Percentiles rank a stretch among this genome's conserved stretches.
These are phyloP conservation scores for Ramalina intermedia DNA, from an alignment of 495 filamentous ascomycete genomes.

Conservation along the genomic window DNA sequence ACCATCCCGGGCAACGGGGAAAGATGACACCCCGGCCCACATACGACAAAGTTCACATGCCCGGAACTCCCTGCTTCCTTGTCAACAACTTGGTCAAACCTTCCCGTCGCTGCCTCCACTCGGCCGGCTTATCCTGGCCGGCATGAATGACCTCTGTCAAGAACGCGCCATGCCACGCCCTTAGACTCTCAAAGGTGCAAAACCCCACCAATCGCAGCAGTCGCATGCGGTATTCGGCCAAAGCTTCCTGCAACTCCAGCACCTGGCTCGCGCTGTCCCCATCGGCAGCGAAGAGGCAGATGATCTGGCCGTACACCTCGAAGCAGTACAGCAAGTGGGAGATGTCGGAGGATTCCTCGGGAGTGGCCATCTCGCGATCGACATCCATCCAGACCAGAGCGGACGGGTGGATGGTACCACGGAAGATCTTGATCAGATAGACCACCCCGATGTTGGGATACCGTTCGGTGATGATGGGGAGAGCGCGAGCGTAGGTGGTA, in stretches of 20 bases:
- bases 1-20: too few relatives aligned
- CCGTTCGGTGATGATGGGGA: slow-evolving; percentile 8
- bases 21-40: too few relatives aligned
- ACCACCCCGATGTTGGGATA: slow-evolving; percentile 9
- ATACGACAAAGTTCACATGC: too few relatives aligned
- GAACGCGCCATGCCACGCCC: slow-evolving; percentile 9
- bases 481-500: not conserved
- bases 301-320: slow-evolving; percentile 12
- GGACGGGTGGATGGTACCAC: slow-evolving; percentile 6
- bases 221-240: slow-evolving; percentile 7
- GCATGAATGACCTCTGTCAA: slow-evolving; percentile 1
- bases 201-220: slow-evolving; percentile 5
- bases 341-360: slow-evolving; percentile 46
- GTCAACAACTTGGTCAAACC: slow-evolving; percentile 7
- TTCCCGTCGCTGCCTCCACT: slow-evolving; percentile 10
- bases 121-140: slow-evolving; percentile 7
- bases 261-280: not conserved
- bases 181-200: slow-evolving; percentile 11
- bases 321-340: slow-evolving; percentile 44
- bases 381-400: slow-evolving; percentile 12
- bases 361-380: slow-evolving; percentile 26
- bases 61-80: not conserved
- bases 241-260: slow-evolving; percentile 8
- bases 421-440: slow-evolving; percentile 12
- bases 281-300: not conserved